Conservation (phyloP, 1,284 basidiomycete species). For the Moesziomyces parantarcticus region DNA sequence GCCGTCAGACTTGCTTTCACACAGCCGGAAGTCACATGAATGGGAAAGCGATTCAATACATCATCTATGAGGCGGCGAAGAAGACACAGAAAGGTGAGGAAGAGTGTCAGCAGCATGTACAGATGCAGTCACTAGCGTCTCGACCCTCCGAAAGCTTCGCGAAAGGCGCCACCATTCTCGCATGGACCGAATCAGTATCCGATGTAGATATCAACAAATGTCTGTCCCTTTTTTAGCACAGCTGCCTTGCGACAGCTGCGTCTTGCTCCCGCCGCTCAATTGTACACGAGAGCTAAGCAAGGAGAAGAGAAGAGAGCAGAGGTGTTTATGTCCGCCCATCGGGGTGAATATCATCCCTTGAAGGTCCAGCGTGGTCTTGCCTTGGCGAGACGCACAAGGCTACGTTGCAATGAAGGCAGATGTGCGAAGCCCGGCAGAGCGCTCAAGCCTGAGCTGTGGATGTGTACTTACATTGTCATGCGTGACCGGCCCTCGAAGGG, state of each 20-base stretch:
- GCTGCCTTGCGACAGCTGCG: constrained; percentile 12
- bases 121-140: too few species aligned
- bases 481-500: not conserved
- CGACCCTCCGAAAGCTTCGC: too few species aligned
- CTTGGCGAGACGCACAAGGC: not conserved
- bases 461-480: too few species aligned
- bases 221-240: constrained; percentile 44
- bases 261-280: constrained; percentile 44
- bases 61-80: not conserved
- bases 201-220: constrained; percentile 59
- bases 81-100: not conserved
- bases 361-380: not conserved
- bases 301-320: constrained; percentile 31
- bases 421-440: not conserved
- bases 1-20: too few species aligned
- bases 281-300: constrained; percentile 49
- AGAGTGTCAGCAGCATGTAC: not conserved
- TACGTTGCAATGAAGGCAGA: not conserved
- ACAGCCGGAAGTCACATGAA: too few species aligned
- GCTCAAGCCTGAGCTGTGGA: too few species aligned
- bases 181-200: constrained; percentile 38
- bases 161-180: not conserved
- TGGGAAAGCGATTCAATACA: not conserved
- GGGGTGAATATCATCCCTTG: constrained; percentile 46
- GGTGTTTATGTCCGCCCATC: constrained; percentile 57